phyloP scores from a whole-genome alignment of 208 protist genomes.

The Vickermania spadyakhi region DNA sequence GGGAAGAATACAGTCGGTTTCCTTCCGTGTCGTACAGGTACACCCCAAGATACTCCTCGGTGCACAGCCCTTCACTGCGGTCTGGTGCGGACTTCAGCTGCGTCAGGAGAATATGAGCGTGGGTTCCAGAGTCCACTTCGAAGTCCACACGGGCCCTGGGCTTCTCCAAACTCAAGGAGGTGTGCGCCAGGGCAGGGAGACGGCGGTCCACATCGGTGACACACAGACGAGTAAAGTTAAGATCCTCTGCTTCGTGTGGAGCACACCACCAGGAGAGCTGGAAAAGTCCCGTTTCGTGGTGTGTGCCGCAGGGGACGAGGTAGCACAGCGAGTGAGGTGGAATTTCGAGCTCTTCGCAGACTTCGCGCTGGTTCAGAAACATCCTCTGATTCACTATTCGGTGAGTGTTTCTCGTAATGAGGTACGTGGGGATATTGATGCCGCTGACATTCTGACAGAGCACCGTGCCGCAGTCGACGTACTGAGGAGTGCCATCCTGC shows the following conservation, averaged over 20 bases:
- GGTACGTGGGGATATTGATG: constrained; percentile 42
- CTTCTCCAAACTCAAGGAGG: constrained; percentile 20
- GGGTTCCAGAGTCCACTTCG: constrained; percentile 42
- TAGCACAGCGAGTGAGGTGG: constrained; percentile 55
- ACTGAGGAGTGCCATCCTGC: constrained; percentile 33
- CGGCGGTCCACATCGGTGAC: constrained; percentile 26
- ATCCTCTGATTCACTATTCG: constrained; percentile 17
- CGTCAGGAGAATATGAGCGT: constrained; percentile 57
- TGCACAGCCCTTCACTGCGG: constrained; percentile 28
- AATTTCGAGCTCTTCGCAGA: constrained; percentile 36
- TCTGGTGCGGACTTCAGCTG: constrained; percentile 29
- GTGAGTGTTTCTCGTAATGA: constrained; percentile 68
- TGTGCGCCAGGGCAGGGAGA: constrained; percentile 51
- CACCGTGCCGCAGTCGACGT: constrained; percentile 52
- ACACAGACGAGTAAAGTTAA: constrained; percentile 26
- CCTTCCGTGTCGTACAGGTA: constrained; percentile 23
- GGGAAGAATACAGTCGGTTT: constrained; percentile 15
- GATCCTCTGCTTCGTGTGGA: constrained; percentile 16
- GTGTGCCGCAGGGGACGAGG: constrained; percentile 60
- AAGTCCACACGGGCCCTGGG: constrained; percentile 62
- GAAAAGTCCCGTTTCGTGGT: constrained; percentile 59
- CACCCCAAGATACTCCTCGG: constrained; percentile 19
- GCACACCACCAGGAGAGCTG: constrained; percentile 67
- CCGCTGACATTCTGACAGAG: constrained; percentile 34
- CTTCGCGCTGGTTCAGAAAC: constrained; percentile 58